Percentiles rank a stretch among this genome's conserved stretches.
These are phyloP conservation scores for Suillus cothurnatus DNA, from an alignment of 768 basidiomycete species.

Conservation along the genomic window DNA sequence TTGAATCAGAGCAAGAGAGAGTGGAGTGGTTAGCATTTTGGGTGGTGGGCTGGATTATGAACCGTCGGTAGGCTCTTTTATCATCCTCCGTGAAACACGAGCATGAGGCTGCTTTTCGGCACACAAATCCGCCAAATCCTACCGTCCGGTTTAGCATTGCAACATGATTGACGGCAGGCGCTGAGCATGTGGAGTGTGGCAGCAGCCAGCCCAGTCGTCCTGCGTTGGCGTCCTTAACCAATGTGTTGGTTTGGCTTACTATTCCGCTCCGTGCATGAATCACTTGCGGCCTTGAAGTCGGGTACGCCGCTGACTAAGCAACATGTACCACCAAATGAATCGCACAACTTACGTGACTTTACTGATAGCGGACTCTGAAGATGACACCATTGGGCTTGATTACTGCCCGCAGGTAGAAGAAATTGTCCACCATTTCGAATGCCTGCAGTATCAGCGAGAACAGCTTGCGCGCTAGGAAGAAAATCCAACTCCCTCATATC, in stretches of 20 bases:
- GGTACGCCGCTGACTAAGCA: slow-evolving; percentile 21
- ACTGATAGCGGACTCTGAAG: too few species aligned
- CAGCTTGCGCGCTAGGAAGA: too few species aligned
- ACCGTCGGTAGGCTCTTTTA: neutral
- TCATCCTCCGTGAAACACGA: neutral
- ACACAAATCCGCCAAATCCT: neutral
- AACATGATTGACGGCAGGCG: neutral
- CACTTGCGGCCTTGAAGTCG: too few species aligned
- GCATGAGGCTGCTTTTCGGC: neutral
- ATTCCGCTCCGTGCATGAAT: too few species aligned
- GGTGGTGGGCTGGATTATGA: neutral
- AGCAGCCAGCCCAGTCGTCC: neutral
- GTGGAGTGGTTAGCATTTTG: neutral
- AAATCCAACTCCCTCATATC: too few species aligned
- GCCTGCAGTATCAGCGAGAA: too few species aligned
- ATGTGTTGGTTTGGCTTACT: neutral
- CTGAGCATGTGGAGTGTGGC: neutral
- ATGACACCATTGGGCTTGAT: too few species aligned
- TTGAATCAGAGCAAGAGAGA: neutral
- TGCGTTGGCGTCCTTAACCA: neutral
- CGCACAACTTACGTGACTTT: too few species aligned
- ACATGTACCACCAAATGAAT: too few species aligned
- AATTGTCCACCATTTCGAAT: too few species aligned
- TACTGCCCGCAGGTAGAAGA: too few species aligned
- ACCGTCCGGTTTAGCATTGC: neutral